phyloP scores from a whole-genome alignment of 768 basidiomycete species.

The Termitomyces sp. region DNA sequence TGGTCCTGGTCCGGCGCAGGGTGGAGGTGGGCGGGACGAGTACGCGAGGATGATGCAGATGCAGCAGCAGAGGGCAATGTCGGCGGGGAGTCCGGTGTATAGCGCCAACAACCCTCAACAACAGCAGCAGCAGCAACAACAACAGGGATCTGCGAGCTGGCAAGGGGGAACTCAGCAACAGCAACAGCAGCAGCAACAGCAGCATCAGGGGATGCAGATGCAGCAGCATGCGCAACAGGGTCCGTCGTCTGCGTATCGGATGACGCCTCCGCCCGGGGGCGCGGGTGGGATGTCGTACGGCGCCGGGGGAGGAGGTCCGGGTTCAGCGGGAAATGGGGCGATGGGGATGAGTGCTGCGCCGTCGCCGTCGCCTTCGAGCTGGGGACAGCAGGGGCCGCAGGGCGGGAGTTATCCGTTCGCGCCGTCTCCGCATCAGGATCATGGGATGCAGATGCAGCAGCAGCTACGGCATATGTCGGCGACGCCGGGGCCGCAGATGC shows the following conservation, averaged over 20 bases:
- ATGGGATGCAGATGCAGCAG: conserved; percentile 30
- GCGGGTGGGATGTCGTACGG: conserved; percentile 20
- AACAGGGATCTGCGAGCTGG: conserved; percentile 6
- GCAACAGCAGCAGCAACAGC: conserved; percentile 3
- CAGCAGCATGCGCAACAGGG: conserved; percentile 17
- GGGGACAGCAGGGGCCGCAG: background rate
- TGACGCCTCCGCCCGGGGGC: conserved; percentile 42
- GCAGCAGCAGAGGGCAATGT: conserved; percentile 34
- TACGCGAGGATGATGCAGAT: conserved; percentile 53
- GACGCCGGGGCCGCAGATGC: conserved; percentile 38
- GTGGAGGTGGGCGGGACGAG: conserved; percentile 38
- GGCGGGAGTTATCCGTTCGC: conserved; percentile 34
- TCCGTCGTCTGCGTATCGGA: conserved; percentile 27
- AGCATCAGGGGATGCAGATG: conserved; percentile 24
- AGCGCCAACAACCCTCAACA: conserved; percentile 24
- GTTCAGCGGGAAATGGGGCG: conserved; percentile 4
- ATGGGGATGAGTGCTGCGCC: conserved; percentile 15
- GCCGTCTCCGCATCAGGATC: conserved; percentile 32
- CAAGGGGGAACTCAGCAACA: conserved; percentile 25
- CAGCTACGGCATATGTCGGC: conserved; percentile 42
- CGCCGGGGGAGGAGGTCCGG: conserved; percentile 1
- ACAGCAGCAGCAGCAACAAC: conserved; percentile 2
- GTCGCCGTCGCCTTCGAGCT: conserved; percentile 30
- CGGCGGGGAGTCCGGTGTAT: conserved; percentile 31
- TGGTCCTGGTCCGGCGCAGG: conserved; percentile 1